Evolutionary conservation across 148 eudicot species (phyloP), one percentile per base, ranked within the genome.

Genomic region (Dysphania ambrosioides): DNA sequence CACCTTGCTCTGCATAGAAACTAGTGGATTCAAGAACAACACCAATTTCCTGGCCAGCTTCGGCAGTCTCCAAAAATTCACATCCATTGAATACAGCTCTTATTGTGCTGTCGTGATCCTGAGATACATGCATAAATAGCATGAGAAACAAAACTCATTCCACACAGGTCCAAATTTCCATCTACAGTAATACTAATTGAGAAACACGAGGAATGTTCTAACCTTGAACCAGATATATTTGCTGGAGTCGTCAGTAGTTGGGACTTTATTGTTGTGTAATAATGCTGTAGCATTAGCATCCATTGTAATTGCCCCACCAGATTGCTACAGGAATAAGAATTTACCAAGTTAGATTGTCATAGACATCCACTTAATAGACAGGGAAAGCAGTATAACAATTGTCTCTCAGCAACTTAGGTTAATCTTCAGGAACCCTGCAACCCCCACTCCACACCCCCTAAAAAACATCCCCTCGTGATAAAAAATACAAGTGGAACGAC

Each of bases 1-100:
- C 99, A 82, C 99, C 99, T 88, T 95, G 99, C 82, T 95, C 99
- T 69, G 99, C 99, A 83, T 95, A 95, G 82, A 95, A 95, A 80
- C 89, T 88, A 23, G 97, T 95, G 66, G 86, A 87, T 77, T 90
- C 94, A 44, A 95, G 88, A 77, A 95, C 66, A 57, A 95, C 71
- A 80, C 97, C 99, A 83, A 89, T 84, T 79, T 95, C 97, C 67
- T 83, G 79, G 49, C 86, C 88, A 79, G 84, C 88, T 75, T 47
- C 82, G 77, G 80, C 85, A 79, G 81, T 82, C 82, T 89, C 92
- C 82, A 86, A 59, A 81, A 84, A 95, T 62, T 90, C 96, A 42
- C 80, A 78, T 60, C 97, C 99, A 2, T 87, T 87, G 81, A 88
- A 95, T 79, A 95, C 86, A 35, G 97, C 99, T 85, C 87, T 87